Evolutionary conservation across 805 yeast species (phyloP), one percentile per base, ranked within the genome.

Genomic region (Torulaspora indica): DNA sequence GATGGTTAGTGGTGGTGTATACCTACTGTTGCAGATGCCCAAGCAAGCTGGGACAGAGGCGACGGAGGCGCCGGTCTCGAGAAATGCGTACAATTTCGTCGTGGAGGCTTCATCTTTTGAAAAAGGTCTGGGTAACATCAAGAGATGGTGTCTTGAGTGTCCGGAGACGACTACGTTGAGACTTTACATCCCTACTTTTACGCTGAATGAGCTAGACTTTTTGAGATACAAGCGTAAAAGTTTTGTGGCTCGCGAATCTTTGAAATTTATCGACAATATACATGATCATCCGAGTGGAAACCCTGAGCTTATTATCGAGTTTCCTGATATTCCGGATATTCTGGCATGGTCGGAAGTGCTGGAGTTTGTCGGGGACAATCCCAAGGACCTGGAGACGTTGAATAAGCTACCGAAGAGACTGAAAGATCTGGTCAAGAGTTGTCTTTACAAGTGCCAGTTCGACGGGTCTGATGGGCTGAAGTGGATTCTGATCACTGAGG

Each of bases 81-180:
- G 43, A 46, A 50, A 45, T 35, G 47, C 42, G 22, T 60, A 58
- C 39, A 57, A 72, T 56, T 69, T 82, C 46, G 78, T 83, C 14
- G 55, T 83, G 33, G 90, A 83, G 57, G 84, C 82, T 15, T 75
- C 85, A 5, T 81, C 85, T 2, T 71, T 83, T 48, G 78, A 79
- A 14, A 76, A 81, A 43, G 91, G 88, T 1, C 69, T 83, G 35
- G 86, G 85, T 0, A 79, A 78, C 54, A 71, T 83, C 55, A 78
- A 78, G 57, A 66, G 78, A 53, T 83, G 89, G 89, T 69, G 73
- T 46, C 65, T 71, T 38, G 55, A 68, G 15, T 41, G 48, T 15
- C 43, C 47, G 4, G 48, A 53, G 6, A 45, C 53, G 27, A 49
- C 51, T 58, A 69, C 38, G 38, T 64, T 49, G 59, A 80, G 43